Evolutionary conservation across 345 rosid species (phyloP), one percentile per base, ranked within the genome.

Genomic region (Eucalyptus sp.): DNA sequence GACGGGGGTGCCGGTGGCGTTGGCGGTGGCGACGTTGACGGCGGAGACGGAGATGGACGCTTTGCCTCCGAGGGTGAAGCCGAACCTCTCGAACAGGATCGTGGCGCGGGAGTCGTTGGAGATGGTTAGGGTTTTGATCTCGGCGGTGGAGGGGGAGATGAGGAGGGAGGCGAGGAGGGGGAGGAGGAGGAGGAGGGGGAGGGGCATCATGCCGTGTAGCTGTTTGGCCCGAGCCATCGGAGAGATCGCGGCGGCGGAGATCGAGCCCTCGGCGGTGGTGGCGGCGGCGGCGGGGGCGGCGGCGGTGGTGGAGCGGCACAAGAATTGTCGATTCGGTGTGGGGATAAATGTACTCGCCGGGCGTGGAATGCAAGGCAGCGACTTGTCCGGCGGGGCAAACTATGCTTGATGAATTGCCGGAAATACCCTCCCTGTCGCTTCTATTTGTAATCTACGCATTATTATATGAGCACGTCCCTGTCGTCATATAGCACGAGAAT

Each of bases 21-120:
- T 89, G 44, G 79, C 4, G 76, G 52, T 20, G 15, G 97, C 76
- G 29, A 97, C 98, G 27, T 93, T 90, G 90, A 98, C 99, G 87
- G 95, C 91, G 89, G 95, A 92, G 87, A 97, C 93, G 16, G 95
- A 83, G 89, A 98, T 91, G 58, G 90, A 81, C 56, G 96, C 99
- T 90, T 93, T 96, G 86, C 99, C 99, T 50, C 94, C 92, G 89
- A 87, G 96, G 7, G 99, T 96, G 96, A 98, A 97, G 20, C 98
- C 99, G 94, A 98, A 97, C 81, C 96, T 97, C 91, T 98, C 99
- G 92, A 98, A 96, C 90, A 97, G 97, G 91, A 98, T 98, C 98
- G 96, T 95, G 50, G 99, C 92, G 44, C 99, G 99, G n/a, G 93
- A 89, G 89, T 98, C 99, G 52, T 91, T 89, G 66, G 92, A 66